Evolutionary conservation across 1,284 basidiomycete genomes (phyloP).

Genomic region (Garcileccinum viscosum): DNA sequence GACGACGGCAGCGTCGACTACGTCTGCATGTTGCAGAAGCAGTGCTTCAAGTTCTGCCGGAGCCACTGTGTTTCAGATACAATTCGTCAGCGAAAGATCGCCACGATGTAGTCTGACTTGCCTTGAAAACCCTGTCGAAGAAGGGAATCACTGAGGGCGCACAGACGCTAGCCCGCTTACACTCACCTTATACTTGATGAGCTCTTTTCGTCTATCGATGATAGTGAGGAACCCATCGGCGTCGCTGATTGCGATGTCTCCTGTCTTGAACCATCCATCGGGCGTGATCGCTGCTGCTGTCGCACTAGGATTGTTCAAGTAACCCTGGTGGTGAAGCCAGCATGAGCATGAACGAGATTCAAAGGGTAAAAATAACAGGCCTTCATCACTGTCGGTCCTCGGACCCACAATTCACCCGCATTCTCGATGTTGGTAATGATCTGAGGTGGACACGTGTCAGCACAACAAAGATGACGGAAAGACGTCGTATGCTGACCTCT

Average conservation of each 20-base stretch:
- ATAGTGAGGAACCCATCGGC: slow-evolving; percentile 69
- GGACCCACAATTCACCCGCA: slow-evolving; percentile 81
- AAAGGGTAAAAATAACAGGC: slow-evolving; percentile 47
- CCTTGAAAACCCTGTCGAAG: slow-evolving; percentile 63
- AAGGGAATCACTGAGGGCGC: not conserved
- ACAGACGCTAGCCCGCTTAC: not conserved
- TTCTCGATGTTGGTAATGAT: slow-evolving; percentile 32
- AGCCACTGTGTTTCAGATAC: slow-evolving; percentile 56
- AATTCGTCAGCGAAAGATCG: slow-evolving; percentile 16
- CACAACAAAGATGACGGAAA: not conserved
- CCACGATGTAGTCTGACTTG: slow-evolving; percentile 35
- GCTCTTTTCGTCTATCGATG: slow-evolving; percentile 78
- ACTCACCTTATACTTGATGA: slow-evolving; percentile 82
- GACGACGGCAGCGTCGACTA: slow-evolving; percentile 78
- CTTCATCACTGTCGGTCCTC: slow-evolving; percentile 84
- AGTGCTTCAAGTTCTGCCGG: slow-evolving; percentile 84
- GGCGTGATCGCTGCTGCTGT: slow-evolving; percentile 71
- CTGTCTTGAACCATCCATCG: slow-evolving; percentile 86
- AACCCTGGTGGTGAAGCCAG: slow-evolving; percentile 49
- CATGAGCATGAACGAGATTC: not conserved
- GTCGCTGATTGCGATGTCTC: slow-evolving; percentile 73
- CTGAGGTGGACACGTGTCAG: slow-evolving; percentile 16
- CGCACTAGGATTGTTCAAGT: slow-evolving; percentile 70
- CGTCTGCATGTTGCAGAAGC: slow-evolving; percentile 72
- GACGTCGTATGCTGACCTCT: slow-evolving; percentile 36